Conservation (phyloP, 2,329 filamentous ascomycete species). For the Epichloe baconii region DNA sequence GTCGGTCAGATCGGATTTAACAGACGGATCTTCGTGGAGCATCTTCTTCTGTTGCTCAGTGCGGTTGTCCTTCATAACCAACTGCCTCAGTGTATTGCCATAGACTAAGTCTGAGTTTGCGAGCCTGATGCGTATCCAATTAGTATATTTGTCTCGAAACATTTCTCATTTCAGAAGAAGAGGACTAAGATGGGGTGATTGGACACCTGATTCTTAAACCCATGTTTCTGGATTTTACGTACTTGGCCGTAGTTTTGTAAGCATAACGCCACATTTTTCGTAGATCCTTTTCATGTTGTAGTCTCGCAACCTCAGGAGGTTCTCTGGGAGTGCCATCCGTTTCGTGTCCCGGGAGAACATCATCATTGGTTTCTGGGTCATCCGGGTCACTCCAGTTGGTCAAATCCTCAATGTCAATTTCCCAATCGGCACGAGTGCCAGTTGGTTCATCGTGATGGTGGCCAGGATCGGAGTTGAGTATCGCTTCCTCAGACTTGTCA, state of each 20-base stretch:
- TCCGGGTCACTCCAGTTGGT: constrained; percentile 23
- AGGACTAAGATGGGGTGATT: neutral
- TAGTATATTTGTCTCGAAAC: neutral
- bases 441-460: constrained; percentile 8
- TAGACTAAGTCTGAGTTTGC: constrained; percentile 40
- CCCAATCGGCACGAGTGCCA: constrained; percentile 15
- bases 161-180: neutral
- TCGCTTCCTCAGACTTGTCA: neutral
- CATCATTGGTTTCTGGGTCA: constrained; percentile 21
- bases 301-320: constrained; percentile 19
- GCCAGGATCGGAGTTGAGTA: constrained; percentile 1
- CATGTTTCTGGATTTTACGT: constrained; percentile 13
- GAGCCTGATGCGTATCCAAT: constrained; percentile 17
- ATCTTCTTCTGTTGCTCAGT: constrained; percentile 17
- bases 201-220: too few species aligned
- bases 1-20: constrained; percentile 26
- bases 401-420: constrained; percentile 23
- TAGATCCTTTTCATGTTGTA: constrained; percentile 30
- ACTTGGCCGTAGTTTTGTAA: constrained; percentile 28
- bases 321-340: constrained; percentile 22
- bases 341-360: constrained; percentile 23
- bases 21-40: constrained; percentile 21
- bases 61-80: constrained; percentile 28
- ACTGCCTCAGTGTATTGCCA: constrained; percentile 38
- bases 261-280: constrained; percentile 27